These are phyloP conservation scores for Coleophoma cylindrospora DNA, from an alignment of 2,329 filamentous ascomycete genomes.

Conservation along the genomic window DNA sequence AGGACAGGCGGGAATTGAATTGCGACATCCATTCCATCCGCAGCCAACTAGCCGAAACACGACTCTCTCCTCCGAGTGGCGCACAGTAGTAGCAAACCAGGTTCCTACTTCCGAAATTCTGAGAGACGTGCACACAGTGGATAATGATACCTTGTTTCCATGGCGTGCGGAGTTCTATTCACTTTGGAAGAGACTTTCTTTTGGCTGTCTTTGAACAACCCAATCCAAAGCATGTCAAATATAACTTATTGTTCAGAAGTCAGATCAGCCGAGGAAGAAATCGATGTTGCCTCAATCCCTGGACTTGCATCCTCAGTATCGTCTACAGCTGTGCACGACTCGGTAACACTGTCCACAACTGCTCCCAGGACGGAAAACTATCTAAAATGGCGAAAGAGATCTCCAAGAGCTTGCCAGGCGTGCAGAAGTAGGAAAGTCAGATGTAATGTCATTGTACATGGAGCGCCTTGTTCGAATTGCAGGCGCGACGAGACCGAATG, in stretches of 20 bases:
- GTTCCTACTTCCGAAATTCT: too few species aligned
- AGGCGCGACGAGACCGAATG: conserved; percentile 4
- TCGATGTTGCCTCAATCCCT: not conserved
- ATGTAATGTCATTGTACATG: conserved; percentile 6
- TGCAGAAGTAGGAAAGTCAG: conserved; percentile 9
- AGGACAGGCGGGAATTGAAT: too few species aligned
- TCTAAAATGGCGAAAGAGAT: conserved; percentile 1
- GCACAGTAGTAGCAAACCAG: too few species aligned
- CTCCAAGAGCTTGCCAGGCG: conserved; percentile 3
- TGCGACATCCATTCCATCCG: too few species aligned
- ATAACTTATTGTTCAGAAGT: not conserved
- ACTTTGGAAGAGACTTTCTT: too few species aligned
- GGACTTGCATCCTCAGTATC: not conserved
- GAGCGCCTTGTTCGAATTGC: conserved; percentile 9
- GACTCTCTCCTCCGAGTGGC: too few species aligned
- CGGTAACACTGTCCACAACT: not conserved
- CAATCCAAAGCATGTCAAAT: not conserved
- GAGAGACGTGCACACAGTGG: not conserved
- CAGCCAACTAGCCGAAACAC: too few species aligned
- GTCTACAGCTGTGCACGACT: not conserved
- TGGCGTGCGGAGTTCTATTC: too few species aligned
- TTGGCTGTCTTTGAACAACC: too few species aligned
- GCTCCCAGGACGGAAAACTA: not conserved
- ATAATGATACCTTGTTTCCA: too few species aligned
- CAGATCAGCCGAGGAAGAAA: not conserved